Percentiles rank a stretch among this genome's conserved stretches.
Conservation (phyloP, 371 early-diverging fungal genomes). For the Caulochytrium protostelioides region DNA sequence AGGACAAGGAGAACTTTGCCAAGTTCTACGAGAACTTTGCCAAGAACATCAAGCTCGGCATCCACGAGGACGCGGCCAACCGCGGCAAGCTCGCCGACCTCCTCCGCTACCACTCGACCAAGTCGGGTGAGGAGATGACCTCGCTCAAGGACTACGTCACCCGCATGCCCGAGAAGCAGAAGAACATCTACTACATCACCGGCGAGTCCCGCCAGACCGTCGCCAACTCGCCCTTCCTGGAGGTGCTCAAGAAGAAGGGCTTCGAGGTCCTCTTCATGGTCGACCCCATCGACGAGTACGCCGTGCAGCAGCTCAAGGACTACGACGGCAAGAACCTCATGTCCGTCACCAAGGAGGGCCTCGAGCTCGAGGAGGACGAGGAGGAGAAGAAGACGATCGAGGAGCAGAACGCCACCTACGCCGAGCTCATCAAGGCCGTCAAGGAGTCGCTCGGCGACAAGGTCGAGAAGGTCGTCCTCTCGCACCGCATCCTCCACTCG, state of each 20-base stretch:
- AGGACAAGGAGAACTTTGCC: constrained; percentile 75
- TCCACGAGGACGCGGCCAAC: constrained; percentile 73
- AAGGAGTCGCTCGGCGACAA: constrained; percentile 70
- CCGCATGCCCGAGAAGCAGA: constrained; percentile 45
- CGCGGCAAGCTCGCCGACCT: constrained; percentile 68
- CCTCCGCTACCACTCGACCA: constrained; percentile 79
- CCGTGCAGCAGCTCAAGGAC: constrained; percentile 92
- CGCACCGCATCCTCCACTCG: constrained; percentile 79
- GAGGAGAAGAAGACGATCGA: constrained; percentile 78
- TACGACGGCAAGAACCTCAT: constrained; percentile 97
- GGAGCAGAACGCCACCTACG: constrained; percentile 53
- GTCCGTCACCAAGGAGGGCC: constrained; percentile 94
- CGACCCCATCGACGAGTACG: constrained; percentile 90
- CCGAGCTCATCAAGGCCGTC: constrained; percentile 39
- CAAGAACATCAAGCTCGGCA: constrained; percentile 80
- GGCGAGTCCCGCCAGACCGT: constrained; percentile 86
- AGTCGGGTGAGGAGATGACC: constrained; percentile 69
- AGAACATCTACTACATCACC: constrained; percentile 86
- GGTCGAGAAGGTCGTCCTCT: constrained; percentile 94
- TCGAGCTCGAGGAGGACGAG: constrained; percentile 93
- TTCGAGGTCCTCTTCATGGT: constrained; percentile 88
- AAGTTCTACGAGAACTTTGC: constrained; percentile 84
- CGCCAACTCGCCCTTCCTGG: constrained; percentile 93
- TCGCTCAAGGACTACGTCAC: constrained; percentile 85
- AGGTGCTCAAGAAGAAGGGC: constrained; percentile 93